Evolutionary conservation across 2,329 filamentous ascomycete genomes (phyloP), one percentile per base, ranked within the genome.

Genomic region (Orbilia quercus): DNA sequence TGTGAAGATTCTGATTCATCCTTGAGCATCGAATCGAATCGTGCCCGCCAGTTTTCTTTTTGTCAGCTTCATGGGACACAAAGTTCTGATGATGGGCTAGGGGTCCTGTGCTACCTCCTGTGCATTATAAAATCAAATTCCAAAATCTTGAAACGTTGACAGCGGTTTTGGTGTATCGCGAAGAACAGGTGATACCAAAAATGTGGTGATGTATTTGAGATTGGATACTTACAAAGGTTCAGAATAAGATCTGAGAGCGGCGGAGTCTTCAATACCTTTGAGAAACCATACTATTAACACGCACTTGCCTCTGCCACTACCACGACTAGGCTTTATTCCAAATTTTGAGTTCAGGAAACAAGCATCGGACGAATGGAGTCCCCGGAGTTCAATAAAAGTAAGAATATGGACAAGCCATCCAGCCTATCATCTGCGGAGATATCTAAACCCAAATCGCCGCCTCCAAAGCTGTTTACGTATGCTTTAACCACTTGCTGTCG

Each of bases 1-100:
- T 72, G 67, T 72, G 59, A 72, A 72, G 42, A 72, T 72, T 25
- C 59, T 72, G n/a, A 53, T 72, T 14, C 67, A 65, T 44, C 67
- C 67, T 16, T 72, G 55, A 55, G 25, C 25, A 44, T 42, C n/a
- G n/a, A n/a, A n/a, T n/a, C n/a, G n/a, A n/a, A n/a, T n/a, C n/a
- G 7, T 28, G 34, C 36, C 20, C 3, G 7, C n/a, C 2, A 11
- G n/a, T 48, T 48, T 45, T 50, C 22, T 11, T 25, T 9, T 7
- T n/a, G 18, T 16, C 23, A 44, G 38, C 2, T 25, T 9, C 42
- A 42, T 70, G 40, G 18, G 65, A 53, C 55, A 62, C 65, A 70
- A 70, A 22, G 14, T 62, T 47, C n/a, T 51, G 12, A 47, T 62
- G 22, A 9, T n/a, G n/a, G n/a, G n/a, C 4, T 38, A 50, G 6